Base-by-base conservation (phyloP, 1,284 basidiomycete species). In the Tilletia walkeri region DNA sequence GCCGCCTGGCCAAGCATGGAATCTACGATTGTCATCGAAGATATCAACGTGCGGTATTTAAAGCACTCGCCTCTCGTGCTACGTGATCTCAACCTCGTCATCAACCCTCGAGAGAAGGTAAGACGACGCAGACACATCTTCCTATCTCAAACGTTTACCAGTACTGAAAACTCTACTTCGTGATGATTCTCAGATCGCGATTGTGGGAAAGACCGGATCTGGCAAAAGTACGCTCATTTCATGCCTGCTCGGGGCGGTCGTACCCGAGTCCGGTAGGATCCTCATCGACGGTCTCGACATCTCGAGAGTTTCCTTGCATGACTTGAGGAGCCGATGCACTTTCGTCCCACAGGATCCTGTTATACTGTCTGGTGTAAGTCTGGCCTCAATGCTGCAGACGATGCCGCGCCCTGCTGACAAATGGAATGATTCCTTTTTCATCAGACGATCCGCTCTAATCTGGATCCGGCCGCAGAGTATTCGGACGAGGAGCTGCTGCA, bases 401-500 rank as follows among this genome's bases (percentile, higher is more conserved):
- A 9, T 12, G 12, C 41, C 12, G 6, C 9, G 7, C 20, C 16
- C 16, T 53, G 3, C 16, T 53, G 50, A 24, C 24, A 45, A 14
- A 14, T 45, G 41, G 6, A 1, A 9, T 45, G 9, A 39, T 38
- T 38, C 14, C 36, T 63, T 2, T 30, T n/a, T 63, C 59, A 14
- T 2, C 34, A 63, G 0, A 94, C 91, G 0, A 85, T 95, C 34
- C 86, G 92, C 20, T 91, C 93, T 24, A 95, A 95, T 75, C 84
- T 95, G 3, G 94, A 96, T 85, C 94, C 92, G 0, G 94, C 94
- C 85, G 84, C 86, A 65, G 92, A 95, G 76, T 90, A 94, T 77
- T 88, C 89, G 0, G 94, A 97, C 75, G 86, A 86, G 14, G 92
- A 92, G 72, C 89, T 94, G 86, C 79, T 85, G 88, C 88, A 89